Evolutionary conservation across 2,329 filamentous ascomycete species (phyloP).

Genomic region (Clonostachys byssicola): DNA sequence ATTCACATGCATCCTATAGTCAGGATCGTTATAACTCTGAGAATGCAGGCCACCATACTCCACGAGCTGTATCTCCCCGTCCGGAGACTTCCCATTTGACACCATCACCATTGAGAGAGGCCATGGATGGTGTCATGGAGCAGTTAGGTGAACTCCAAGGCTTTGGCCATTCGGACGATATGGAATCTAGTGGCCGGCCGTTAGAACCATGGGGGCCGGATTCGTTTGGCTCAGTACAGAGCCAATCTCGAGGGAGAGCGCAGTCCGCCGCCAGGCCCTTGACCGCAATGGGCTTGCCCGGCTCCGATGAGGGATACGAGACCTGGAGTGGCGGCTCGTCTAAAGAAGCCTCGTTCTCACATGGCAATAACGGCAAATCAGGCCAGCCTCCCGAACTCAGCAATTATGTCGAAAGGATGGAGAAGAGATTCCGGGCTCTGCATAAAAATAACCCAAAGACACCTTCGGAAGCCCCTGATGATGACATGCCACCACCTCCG

Average conservation of each 20-base stretch:
- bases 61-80: slow-evolving; percentile 60
- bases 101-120: slow-evolving; percentile 85
- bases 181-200: slow-evolving; percentile 28
- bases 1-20: slow-evolving; percentile 30
- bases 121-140: slow-evolving; percentile 98
- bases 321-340: slow-evolving; percentile 53
- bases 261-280: slow-evolving; percentile 42
- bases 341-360: slow-evolving; percentile 36
- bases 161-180: background rate
- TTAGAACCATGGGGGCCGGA: slow-evolving; percentile 87
- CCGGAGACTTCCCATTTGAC: slow-evolving; percentile 64
- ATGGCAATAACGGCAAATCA: slow-evolving; percentile 33
- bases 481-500: slow-evolving; percentile 56
- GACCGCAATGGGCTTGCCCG: slow-evolving; percentile 69
- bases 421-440: slow-evolving; percentile 70
- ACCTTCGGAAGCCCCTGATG: slow-evolving; percentile 23
- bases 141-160: slow-evolving; percentile 76
- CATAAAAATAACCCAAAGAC: slow-evolving; percentile 52
- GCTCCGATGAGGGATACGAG: slow-evolving; percentile 57
- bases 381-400: slow-evolving; percentile 64
- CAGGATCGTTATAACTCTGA: slow-evolving; percentile 7
- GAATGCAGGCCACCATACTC: slow-evolving; percentile 26
- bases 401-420: slow-evolving; percentile 91
- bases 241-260: slow-evolving; percentile 14
- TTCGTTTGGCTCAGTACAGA: slow-evolving; percentile 60